Evolutionary conservation across 164 flowering plant species (phyloP), one percentile per base, ranked within the genome.

Genomic region (Dillenia suffruticosa): DNA sequence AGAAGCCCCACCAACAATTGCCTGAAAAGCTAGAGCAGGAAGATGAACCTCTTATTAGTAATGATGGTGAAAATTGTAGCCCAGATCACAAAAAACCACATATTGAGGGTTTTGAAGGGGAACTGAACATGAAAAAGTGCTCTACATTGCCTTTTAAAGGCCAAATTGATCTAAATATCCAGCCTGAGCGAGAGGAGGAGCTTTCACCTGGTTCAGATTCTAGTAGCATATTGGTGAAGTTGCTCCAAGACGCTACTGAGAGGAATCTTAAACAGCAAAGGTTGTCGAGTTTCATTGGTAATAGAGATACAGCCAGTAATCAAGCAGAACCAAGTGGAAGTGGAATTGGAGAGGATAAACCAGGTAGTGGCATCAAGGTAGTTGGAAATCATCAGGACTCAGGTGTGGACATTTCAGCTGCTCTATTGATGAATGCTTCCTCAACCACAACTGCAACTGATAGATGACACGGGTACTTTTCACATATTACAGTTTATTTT

Each of bases 181-280:
- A 87, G 71, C 96, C 96, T 10, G 97, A 90, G 68, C 57, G 86
- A 14, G 95, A 90, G 65, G 91, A 87, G 57, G 92, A 83, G 46
- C 52, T 68, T 12, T 80, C 85, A 19, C 81, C 88, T 12, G 69
- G 73, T 49, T 77, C 84, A 2, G 85, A 81, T 63, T 68, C 83
- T 45, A 74, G 78, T 49, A 50, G 62, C 71, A 66, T 69, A 6
- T 32, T 32, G 77, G 59, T 64, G 61, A 74, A 48, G 73, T 15
- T 69, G 65, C 68, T 73, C 24, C 76, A 72, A 55, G 80, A 76
- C 72, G 76, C 79, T 24, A 56, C 75, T 2, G 82, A 81, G 17
- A 69, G 61, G 54, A 72, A 58, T 59, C 75, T 78, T 62, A 69
- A 40, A 67, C 68, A 69, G 48, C 74, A 76, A 62, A 58, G 47